Evolutionary conservation across 257 asterid species (phyloP).

Genomic region (Nicotiana obtusifolia): DNA sequence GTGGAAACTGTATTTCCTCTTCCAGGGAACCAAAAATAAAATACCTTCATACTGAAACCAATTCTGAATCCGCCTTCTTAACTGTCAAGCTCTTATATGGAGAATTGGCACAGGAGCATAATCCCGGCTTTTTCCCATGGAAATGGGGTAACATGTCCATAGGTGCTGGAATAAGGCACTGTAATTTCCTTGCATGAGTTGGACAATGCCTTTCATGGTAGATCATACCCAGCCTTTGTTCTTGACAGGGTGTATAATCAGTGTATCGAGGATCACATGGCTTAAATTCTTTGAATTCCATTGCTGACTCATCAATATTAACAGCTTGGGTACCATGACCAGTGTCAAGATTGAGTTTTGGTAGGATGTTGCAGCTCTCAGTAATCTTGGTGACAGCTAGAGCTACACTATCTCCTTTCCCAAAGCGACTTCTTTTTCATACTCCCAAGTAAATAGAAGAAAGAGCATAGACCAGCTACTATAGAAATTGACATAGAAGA

Average conservation of each 20-base stretch:
- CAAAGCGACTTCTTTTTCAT: constrained; percentile 88
- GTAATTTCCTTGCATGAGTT: constrained; percentile 67
- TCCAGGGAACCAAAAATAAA: constrained; percentile 76
- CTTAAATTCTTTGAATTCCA: constrained; percentile 34
- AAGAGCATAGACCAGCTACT: constrained; percentile 77
- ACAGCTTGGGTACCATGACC: constrained; percentile 64
- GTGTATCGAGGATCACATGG: constrained; percentile 59
- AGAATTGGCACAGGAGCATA: constrained; percentile 84
- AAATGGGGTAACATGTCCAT: constrained; percentile 77
- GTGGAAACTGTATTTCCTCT: constrained; percentile 94
- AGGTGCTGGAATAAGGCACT: constrained; percentile 75
- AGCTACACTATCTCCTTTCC: constrained; percentile 81
- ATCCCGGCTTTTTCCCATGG: constrained; percentile 88
- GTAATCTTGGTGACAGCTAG: constrained; percentile 53
- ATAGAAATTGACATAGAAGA: constrained; percentile 67
- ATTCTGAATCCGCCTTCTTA: constrained; percentile 84
- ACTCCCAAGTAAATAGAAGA: constrained; percentile 84
- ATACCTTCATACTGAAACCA: constrained; percentile 89
- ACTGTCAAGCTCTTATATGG: constrained; percentile 91
- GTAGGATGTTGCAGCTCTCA: constrained; percentile 51
- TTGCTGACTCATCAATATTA: constrained; percentile 44
- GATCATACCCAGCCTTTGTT: constrained; percentile 71
- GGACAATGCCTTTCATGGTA: constrained; percentile 94
- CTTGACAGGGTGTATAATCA: constrained; percentile 87
- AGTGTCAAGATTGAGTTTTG: constrained; percentile 71